phyloP scores from a whole-genome alignment of 495 filamentous ascomycete genomes.

The Lichenothelia convexa region DNA sequence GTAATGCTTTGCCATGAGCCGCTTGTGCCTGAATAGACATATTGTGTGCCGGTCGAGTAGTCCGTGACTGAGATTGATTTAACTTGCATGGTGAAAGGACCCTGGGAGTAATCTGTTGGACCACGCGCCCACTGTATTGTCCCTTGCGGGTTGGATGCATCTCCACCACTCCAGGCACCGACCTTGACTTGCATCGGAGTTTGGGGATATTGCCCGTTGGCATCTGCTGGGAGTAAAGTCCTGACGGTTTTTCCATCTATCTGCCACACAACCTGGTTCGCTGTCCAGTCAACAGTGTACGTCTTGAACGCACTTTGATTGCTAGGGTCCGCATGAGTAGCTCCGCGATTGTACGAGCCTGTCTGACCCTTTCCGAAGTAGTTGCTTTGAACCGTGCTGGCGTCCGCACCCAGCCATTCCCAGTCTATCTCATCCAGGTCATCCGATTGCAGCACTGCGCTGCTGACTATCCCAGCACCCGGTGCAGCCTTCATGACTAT shows the following conservation, averaged over 20 bases:
- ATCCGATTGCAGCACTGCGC: slow-evolving; percentile 74
- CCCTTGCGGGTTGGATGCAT: slow-evolving; percentile 46
- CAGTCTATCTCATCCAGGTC: slow-evolving; percentile 90
- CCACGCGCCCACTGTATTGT: slow-evolving; percentile 86
- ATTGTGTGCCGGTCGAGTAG: slow-evolving; percentile 75
- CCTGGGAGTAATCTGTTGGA: slow-evolving; percentile 54
- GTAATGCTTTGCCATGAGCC: slow-evolving; percentile 69
- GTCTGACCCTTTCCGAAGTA: slow-evolving; percentile 88
- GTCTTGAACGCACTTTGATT: slow-evolving; percentile 58
- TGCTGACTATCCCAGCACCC: slow-evolving; percentile 59
- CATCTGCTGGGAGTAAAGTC: slow-evolving; percentile 39
- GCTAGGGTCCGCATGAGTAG: slow-evolving; percentile 35
- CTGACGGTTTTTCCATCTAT: slow-evolving; percentile 56
- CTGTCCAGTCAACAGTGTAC: slow-evolving; percentile 81
- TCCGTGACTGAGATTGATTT: slow-evolving; percentile 61
- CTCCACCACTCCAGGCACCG: slow-evolving; percentile 78
- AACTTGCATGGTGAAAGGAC: slow-evolving; percentile 73
- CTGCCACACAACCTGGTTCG: slow-evolving; percentile 59
- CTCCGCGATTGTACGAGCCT: slow-evolving; percentile 50
- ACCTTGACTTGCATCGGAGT: slow-evolving; percentile 77
- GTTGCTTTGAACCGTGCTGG: slow-evolving; percentile 61
- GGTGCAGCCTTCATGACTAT: slow-evolving; percentile 40
- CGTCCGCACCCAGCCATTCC: slow-evolving; percentile 56
- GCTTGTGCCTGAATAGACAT: slow-evolving; percentile 56
- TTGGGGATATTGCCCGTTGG: slow-evolving; percentile 67